Conservation (phyloP, 164 flowering plant species). For the Vitis rupestris region DNA sequence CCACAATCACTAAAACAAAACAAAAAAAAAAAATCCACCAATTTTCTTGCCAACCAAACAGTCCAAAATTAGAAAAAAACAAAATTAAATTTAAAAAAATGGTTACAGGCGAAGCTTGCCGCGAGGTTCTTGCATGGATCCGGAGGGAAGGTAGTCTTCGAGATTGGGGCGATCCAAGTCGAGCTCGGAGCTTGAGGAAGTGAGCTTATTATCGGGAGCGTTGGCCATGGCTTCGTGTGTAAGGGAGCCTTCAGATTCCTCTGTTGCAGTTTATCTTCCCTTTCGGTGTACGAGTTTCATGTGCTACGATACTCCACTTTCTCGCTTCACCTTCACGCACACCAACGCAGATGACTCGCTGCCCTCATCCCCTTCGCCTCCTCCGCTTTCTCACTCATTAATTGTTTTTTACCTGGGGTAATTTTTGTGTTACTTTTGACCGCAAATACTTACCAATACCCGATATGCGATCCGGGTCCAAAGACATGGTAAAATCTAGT, state of each 20-base stretch:
- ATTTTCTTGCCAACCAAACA: background rate
- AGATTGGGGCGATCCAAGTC: constrained; percentile 85
- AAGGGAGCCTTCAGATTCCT: constrained; percentile 3
- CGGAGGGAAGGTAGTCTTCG: constrained; percentile 84
- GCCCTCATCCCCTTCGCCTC: too few relatives aligned
- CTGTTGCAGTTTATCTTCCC: background rate
- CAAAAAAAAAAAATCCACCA: too few relatives aligned
- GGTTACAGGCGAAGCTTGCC: constrained; percentile 76
- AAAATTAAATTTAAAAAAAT: background rate
- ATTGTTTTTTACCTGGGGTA: too few relatives aligned
- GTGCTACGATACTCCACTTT: background rate
- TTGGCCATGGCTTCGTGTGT: too few relatives aligned
- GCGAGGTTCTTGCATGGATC: constrained; percentile 55
- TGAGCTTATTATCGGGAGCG: constrained; percentile 11
- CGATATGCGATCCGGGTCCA: too few relatives aligned
- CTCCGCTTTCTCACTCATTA: too few relatives aligned
- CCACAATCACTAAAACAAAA: constrained; percentile 1
- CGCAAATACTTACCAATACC: too few relatives aligned
- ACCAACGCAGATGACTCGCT: too few relatives aligned
- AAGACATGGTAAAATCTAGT: too few relatives aligned
- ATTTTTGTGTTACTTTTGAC: too few relatives aligned
- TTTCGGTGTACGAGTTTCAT: background rate
- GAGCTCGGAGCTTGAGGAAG: constrained; percentile 51
- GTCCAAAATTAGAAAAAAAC: background rate
- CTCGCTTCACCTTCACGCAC: too few relatives aligned